Base-by-base conservation (phyloP, 2,329 filamentous ascomycete species). In the Phaeosphaeria sp. region DNA sequence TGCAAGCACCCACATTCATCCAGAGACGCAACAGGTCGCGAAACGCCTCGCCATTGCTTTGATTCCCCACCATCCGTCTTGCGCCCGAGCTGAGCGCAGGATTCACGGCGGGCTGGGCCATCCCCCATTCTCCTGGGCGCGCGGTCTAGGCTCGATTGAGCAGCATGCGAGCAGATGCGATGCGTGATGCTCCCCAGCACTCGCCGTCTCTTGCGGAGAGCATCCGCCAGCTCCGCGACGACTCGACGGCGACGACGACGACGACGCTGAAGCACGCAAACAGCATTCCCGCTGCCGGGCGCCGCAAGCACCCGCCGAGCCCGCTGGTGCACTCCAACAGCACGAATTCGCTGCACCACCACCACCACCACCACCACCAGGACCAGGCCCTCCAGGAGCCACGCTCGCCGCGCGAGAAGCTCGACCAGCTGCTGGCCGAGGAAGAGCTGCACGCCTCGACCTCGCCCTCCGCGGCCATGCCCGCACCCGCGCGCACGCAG, bases 331-430 rank as follows among this genome's bases (percentile, higher is more conserved):
- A 60, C 45, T 51, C 70, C 49, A 49, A 61, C 27, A 51, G 45
- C 55, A 50, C 70, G 49, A 49, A 58, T 20, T 33, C 57, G 53
- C 60, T 63, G 65, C 69, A 74, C 61, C 67, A 65, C 30, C 30
- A 36, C 6, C 30, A 36, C 30, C 5, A 36, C 6, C 30, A 36
- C 30, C 30, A 36, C 6, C 30, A 36, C 51, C 48, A 57, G 2
- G 13, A 56, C 53, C 59, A 64, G 64, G 69, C 74, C 60, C 66
- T 63, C 61, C 69, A 71, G 49, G 63, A 63, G 54, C 74, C 76
- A 64, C 75, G 74, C 60, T 76, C 73, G 20, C 76, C 76, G 46
- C 69, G 74, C 45, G 74, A 77, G 64, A 74, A 73, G 63, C 72
- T 78, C 50, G 76, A 77, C 61, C 74, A 71, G 47, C 67, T 78